These are phyloP conservation scores for Orbilia blumenaviensis DNA, from an alignment of 2,329 filamentous ascomycete genomes.

Conservation along the genomic window DNA sequence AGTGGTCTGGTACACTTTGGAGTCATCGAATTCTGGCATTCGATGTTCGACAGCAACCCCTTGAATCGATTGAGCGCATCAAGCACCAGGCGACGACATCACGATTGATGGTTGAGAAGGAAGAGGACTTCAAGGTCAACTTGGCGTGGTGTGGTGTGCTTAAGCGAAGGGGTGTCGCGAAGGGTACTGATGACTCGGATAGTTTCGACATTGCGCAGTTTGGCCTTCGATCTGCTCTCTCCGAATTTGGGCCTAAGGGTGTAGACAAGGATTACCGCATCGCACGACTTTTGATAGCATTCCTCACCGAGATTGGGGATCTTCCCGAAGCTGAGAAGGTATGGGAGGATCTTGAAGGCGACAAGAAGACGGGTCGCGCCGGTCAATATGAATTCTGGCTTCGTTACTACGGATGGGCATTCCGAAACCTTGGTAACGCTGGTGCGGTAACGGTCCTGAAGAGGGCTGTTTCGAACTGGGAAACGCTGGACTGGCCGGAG, in stretches of 20 bases:
- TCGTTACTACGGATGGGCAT: slow-evolving; percentile 90
- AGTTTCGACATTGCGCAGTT: slow-evolving; percentile 81
- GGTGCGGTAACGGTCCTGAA: slow-evolving; percentile 76
- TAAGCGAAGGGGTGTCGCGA: slow-evolving; percentile 81
- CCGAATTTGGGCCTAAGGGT: slow-evolving; percentile 70
- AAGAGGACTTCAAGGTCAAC: slow-evolving; percentile 88
- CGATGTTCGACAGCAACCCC: slow-evolving; percentile 78
- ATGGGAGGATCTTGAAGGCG: slow-evolving; percentile 74
- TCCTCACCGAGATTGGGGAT: slow-evolving; percentile 82
- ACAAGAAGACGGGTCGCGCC: slow-evolving; percentile 68
- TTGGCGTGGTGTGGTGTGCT: slow-evolving; percentile 94
- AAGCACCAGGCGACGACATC: slow-evolving; percentile 92
- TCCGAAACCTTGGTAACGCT: slow-evolving; percentile 69
- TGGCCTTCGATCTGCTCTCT: slow-evolving; percentile 84
- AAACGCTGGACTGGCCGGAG: slow-evolving; percentile 78
- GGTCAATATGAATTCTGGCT: slow-evolving; percentile 94
- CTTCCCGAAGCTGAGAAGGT: slow-evolving; percentile 78
- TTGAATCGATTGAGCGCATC: slow-evolving; percentile 83
- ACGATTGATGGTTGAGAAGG: slow-evolving; percentile 82
- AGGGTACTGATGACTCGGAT: slow-evolving; percentile 77
- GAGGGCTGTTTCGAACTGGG: slow-evolving; percentile 70
- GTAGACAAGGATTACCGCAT: slow-evolving; percentile 83
- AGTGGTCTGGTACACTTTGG: slow-evolving; percentile 92
- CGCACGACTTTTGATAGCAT: slow-evolving; percentile 91
- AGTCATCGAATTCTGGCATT: slow-evolving; percentile 85